These are phyloP conservation scores for Pichia sp. DNA, from an alignment of 1,139 yeast genomes.

Conservation along the genomic window DNA sequence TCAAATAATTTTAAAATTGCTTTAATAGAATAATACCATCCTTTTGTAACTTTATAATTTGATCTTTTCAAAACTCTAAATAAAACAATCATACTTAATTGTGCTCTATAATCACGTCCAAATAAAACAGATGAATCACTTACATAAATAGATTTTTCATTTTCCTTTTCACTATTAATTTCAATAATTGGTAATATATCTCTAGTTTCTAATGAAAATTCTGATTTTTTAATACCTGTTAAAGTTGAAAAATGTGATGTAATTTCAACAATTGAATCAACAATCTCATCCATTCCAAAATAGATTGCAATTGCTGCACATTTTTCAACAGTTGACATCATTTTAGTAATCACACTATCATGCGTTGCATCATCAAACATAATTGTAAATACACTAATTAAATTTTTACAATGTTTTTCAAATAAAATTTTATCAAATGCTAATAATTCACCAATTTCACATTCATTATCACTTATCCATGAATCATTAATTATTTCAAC, in stretches of 20 bases:
- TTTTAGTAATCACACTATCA: constrained; percentile 80
- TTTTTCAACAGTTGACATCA: constrained; percentile 83
- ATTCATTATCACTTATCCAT: constrained; percentile 19
- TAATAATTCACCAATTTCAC: constrained; percentile 30
- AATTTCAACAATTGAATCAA: constrained; percentile 59
- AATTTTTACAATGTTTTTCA: constrained; percentile 50
- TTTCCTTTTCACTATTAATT: constrained; percentile 21
- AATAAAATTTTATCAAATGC: constrained; percentile 69
- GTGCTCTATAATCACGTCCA: constrained; percentile 90
- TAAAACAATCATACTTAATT: constrained; percentile 77
- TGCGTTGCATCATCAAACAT: constrained; percentile 87
- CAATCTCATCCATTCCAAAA: constrained; percentile 49
- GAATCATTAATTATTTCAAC: constrained; percentile 22
- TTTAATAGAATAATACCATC: constrained; percentile 53
- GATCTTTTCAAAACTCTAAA: constrained; percentile 69
- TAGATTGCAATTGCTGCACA: constrained; percentile 69
- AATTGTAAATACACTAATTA: constrained; percentile 63
- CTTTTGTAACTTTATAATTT: constrained; percentile 38
- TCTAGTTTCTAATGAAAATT: constrained; percentile 21
- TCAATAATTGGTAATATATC: constrained; percentile 32
- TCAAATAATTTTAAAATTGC: constrained; percentile 64
- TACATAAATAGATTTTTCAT: constrained; percentile 54
- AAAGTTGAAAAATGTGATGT: constrained; percentile 62
- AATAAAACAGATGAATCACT: constrained; percentile 77
- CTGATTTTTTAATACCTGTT: constrained; percentile 31